Conservation (phyloP, 441 rosid genomes). For the Corymbia calophylla region DNA sequence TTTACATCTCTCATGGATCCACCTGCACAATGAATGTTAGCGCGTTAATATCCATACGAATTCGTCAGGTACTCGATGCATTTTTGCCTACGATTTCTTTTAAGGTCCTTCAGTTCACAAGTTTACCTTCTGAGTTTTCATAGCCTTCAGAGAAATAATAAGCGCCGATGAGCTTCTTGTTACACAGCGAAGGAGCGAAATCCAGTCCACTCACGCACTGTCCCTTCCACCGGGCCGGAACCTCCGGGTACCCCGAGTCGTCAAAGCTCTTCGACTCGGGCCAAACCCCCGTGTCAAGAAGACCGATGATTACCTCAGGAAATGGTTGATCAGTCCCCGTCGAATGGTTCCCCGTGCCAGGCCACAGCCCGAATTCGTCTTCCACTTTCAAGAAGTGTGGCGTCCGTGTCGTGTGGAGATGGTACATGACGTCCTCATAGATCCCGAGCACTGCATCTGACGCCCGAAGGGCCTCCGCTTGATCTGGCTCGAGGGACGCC, state of each 20-base stretch:
- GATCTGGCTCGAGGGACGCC: not conserved
- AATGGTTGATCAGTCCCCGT: not conserved
- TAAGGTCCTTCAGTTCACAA: not conserved
- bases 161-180: slow-evolving; percentile 31
- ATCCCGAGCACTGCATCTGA: not conserved
- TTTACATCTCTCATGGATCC: not conserved
- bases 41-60: no score
- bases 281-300: slow-evolving; percentile 27
- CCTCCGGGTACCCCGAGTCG: slow-evolving; percentile 21
- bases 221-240: slow-evolving; percentile 27
- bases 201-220: slow-evolving; percentile 11
- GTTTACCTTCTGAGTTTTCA: no score
- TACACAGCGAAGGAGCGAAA: slow-evolving; percentile 13
- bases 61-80: not conserved
- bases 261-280: slow-evolving; percentile 25
- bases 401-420: slow-evolving; percentile 20
- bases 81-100: not conserved
- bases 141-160: not conserved
- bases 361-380: slow-evolving; percentile 4
- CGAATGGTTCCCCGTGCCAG: not conserved
- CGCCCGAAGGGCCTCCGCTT: not conserved
- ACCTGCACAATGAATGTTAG: not conserved
- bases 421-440: not conserved
- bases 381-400: slow-evolving; percentile 6
- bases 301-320: slow-evolving; percentile 21